phyloP scores from a whole-genome alignment of 345 rosid genomes.

The Hypericum androsaemum region DNA sequence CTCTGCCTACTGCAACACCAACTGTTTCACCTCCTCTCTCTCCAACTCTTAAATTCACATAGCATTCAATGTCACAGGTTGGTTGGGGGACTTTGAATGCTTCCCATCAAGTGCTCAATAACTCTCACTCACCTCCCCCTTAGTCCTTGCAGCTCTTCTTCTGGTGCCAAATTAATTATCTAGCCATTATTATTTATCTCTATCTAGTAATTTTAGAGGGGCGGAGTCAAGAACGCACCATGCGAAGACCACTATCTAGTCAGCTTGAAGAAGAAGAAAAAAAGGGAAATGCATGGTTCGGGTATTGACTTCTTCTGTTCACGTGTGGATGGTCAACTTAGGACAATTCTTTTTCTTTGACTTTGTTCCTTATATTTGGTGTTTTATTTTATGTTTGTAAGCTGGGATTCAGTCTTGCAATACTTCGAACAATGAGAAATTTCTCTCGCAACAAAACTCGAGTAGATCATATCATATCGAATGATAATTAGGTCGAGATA shows the following conservation, averaged over 20 bases:
- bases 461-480: too few species aligned
- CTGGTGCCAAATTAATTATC: too few species aligned
- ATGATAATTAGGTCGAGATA: too few species aligned
- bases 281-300: constrained; percentile 60
- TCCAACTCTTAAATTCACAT: constrained; percentile 33
- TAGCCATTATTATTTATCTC: background rate
- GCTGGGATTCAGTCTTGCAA: too few species aligned
- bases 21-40: constrained; percentile 31
- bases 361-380: background rate
- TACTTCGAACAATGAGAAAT: too few species aligned
- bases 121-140: background rate
- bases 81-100: constrained; percentile 17
- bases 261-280: constrained; percentile 4
- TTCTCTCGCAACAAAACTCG: too few species aligned
- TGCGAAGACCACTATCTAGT: constrained; percentile 17
- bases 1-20: constrained; percentile 22
- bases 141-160: too few species aligned
- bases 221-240: constrained; percentile 99
- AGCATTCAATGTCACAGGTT: constrained; percentile 26
- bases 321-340: constrained; percentile 12
- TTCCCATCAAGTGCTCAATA: constrained; percentile 20
- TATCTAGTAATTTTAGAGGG: constrained; percentile 16
- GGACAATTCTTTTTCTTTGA: constrained; percentile 11
- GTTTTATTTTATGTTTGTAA: background rate
- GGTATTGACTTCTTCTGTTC: constrained; percentile 71